Evolutionary conservation across 2,329 filamentous ascomycete species (phyloP).

Genomic region (Microsporum audouinii): DNA sequence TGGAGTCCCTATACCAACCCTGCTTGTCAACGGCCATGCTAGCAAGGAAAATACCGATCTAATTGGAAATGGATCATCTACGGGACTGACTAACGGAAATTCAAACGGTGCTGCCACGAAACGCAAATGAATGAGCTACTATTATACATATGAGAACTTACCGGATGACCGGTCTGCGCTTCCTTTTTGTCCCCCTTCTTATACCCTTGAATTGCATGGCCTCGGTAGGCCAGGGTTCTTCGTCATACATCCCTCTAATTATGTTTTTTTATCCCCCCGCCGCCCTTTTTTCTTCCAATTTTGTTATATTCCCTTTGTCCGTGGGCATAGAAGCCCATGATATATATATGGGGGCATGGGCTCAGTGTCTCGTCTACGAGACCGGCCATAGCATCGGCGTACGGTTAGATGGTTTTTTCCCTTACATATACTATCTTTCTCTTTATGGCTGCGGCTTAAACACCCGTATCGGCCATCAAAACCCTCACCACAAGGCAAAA

Average conservation of each 20-base stretch:
- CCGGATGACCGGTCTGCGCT: neutral
- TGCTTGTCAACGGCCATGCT: slow-evolving; percentile 2
- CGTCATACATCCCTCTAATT: neutral
- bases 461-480: neutral
- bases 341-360: slow-evolving; percentile 5
- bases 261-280: neutral
- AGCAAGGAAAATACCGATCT: neutral
- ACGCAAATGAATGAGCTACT: slow-evolving; percentile 2
- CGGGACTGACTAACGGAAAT: neutral
- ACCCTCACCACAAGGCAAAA: neutral
- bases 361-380: neutral
- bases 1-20: neutral
- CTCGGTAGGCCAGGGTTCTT: neutral
- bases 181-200: neutral
- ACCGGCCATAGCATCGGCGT: slow-evolving; percentile 1
- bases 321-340: neutral
- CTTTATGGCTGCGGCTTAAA: neutral
- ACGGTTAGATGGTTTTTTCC: neutral
- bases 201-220: slow-evolving; percentile 5
- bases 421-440: neutral
- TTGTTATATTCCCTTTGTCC: neutral
- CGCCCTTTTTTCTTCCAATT: neutral
- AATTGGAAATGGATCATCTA: neutral
- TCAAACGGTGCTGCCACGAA: neutral
- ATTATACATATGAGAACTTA: neutral